Base-by-base conservation (phyloP, 768 basidiomycete genomes). In the Cystofilobasidium capitatum region DNA sequence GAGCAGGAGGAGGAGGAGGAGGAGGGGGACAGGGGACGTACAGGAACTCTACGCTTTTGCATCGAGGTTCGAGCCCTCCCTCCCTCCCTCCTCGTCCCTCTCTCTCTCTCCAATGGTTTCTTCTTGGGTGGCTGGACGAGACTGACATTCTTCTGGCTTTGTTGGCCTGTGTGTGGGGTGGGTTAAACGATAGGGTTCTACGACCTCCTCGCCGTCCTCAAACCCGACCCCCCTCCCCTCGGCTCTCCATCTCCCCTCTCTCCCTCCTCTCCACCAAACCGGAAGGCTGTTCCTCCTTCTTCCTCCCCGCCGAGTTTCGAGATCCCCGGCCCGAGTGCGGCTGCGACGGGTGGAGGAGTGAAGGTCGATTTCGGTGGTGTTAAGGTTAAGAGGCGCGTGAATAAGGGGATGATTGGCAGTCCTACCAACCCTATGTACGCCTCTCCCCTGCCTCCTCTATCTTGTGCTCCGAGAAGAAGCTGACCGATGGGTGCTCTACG, bases 41-140 rank as follows among this genome's bases (percentile, higher is more conserved):
- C 49, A 51, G 66, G 13, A 58, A 24, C 60, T 68, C 66, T 20
- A 88, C 88, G 9, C 79, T 90, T 62, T 79, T 91, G 44, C 89
- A 91, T 82, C 87, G 88, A 71, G 90, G 88, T n/a, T 90, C 90
- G 81, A 91, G 89, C 77, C 88, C 89, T 80, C 82, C 91, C 36
- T 81, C 89, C 42, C 31, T 55, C 47, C 54, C 45, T 47, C n/a
- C 26, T 49, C 8, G 13, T 22, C 24, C 42, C 47, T 35, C 17
- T 51, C 31, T n/a, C 31, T 33, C 29, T n/a, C 35, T 64, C n/a
- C 44, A 31, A 5, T 14, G 10, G 9, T 31, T 31, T 49, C 47
- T 37, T 17, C 20, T n/a, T 26, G 40, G 40, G 40, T 10, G 40
- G 40, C 10, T 10, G 20, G 40, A 20, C 10, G 40, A 42, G 20